Conservation (phyloP, 108 stramenopile genomes). For the Nitzschia palea region DNA sequence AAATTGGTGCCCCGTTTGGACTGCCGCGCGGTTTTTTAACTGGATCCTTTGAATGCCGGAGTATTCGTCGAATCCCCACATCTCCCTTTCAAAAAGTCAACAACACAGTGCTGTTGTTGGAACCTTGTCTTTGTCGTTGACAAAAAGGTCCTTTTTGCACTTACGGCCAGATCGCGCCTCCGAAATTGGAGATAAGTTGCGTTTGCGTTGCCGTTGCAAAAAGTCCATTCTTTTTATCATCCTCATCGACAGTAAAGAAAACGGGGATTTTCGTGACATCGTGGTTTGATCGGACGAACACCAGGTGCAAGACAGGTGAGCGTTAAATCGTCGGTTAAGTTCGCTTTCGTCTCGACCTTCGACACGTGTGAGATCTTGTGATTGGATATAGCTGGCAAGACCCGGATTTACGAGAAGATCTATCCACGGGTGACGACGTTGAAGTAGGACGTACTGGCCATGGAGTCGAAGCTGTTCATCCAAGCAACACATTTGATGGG, state of each 20-base stretch:
- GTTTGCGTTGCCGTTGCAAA: slow-evolving; percentile 39
- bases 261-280: too few relatives aligned
- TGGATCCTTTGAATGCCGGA: too few relatives aligned
- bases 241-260: too few relatives aligned
- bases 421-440: background rate
- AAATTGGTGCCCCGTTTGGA: too few relatives aligned
- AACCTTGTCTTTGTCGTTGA: slow-evolving; percentile 5
- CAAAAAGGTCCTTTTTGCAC: slow-evolving; percentile 6
- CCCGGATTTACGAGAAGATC: background rate
- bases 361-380: background rate
- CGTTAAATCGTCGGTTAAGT: background rate
- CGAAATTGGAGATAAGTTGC: slow-evolving; percentile 31
- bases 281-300: too few relatives aligned
- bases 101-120: background rate
- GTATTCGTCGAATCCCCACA: too few relatives aligned
- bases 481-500: background rate
- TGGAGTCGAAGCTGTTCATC: background rate
- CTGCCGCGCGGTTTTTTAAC: too few relatives aligned
- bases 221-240: background rate
- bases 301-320: background rate
- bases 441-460: background rate
- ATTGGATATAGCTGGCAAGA: background rate
- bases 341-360: background rate
- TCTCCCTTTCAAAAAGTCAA: too few relatives aligned
- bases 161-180: slow-evolving; percentile 44